Conservation (phyloP, 208 protist species). For the Vickermania ingenoplastis region DNA sequence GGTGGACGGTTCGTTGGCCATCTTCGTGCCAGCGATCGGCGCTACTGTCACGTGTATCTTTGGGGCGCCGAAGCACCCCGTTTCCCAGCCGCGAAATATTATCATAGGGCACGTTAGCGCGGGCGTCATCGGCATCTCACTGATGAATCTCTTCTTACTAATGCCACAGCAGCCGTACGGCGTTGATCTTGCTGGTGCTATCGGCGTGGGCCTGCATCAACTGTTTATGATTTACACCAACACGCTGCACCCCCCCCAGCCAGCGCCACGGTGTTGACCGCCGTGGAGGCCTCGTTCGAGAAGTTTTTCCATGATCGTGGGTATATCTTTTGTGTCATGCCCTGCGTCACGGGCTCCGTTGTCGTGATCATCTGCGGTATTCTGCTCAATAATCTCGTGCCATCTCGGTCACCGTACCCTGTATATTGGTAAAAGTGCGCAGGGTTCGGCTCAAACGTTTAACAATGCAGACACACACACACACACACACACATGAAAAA, state of each 20-base stretch:
- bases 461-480: too few relatives aligned
- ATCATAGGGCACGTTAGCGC: constrained; percentile 43
- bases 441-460: too few relatives aligned
- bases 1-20: constrained; percentile 22
- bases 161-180: constrained; percentile 26
- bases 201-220: constrained; percentile 47
- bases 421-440: constrained; percentile 42
- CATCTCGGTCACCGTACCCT: constrained; percentile 45
- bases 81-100: constrained; percentile 46
- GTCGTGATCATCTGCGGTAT: constrained; percentile 36
- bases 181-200: constrained; percentile 32
- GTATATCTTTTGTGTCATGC: constrained; percentile 52
- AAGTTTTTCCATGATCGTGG: constrained; percentile 48
- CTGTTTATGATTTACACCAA: constrained; percentile 54
- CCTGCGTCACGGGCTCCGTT: constrained; percentile 25
- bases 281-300: constrained; percentile 27
- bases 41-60: constrained; percentile 46
- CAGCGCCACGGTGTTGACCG: constrained; percentile 47
- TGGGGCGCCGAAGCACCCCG: constrained; percentile 32
- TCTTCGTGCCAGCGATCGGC: constrained; percentile 50
- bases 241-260: constrained; percentile 54
- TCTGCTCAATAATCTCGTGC: constrained; percentile 50
- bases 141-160: constrained; percentile 31
- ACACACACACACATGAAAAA: too few relatives aligned
- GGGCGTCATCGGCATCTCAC: constrained; percentile 38